These are phyloP conservation scores for Sungouiella thailandica DNA, from an alignment of 805 yeast species.

Conservation along the genomic window DNA sequence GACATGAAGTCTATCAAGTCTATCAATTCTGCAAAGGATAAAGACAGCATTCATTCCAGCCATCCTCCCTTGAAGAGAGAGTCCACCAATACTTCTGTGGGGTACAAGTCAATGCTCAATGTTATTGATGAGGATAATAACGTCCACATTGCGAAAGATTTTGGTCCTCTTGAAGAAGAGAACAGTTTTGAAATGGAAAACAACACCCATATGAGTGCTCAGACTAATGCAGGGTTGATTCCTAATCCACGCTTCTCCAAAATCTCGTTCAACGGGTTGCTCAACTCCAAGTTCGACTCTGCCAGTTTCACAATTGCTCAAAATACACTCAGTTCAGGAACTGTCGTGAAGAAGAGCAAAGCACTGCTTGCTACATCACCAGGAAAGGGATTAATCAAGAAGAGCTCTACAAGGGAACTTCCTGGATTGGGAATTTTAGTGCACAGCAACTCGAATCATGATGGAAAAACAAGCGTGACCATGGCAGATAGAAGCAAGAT, in stretches of 20 bases:
- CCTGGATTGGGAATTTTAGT: conserved; percentile 27
- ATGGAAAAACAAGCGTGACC: too few relatives aligned
- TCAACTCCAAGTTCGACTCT: conserved; percentile 5
- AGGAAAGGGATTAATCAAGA: conserved; percentile 17
- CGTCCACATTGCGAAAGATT: neutral
- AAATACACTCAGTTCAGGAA: conserved; percentile 11
- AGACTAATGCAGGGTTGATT: conserved; percentile 16
- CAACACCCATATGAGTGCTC: neutral
- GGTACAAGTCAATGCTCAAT: conserved; percentile 20
- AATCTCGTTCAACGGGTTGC: conserved; percentile 37
- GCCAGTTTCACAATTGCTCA: conserved; percentile 6
- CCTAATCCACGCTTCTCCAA: conserved; percentile 42
- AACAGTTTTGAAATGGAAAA: neutral
- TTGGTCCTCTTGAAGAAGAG: neutral
- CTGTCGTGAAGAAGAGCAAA: conserved; percentile 9
- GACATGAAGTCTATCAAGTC: conserved; percentile 14
- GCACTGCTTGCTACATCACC: conserved; percentile 8
- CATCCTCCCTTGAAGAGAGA: conserved; percentile 1
- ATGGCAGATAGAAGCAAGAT: neutral
- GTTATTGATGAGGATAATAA: conserved; percentile 16
- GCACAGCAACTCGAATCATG: neutral
- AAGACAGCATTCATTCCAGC: neutral
- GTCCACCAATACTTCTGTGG: conserved; percentile 3
- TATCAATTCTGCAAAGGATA: conserved; percentile 13
- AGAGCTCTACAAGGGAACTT: conserved; percentile 19